phyloP scores from a whole-genome alignment of 1,284 basidiomycete species.

The Tausonia pullulans region DNA sequence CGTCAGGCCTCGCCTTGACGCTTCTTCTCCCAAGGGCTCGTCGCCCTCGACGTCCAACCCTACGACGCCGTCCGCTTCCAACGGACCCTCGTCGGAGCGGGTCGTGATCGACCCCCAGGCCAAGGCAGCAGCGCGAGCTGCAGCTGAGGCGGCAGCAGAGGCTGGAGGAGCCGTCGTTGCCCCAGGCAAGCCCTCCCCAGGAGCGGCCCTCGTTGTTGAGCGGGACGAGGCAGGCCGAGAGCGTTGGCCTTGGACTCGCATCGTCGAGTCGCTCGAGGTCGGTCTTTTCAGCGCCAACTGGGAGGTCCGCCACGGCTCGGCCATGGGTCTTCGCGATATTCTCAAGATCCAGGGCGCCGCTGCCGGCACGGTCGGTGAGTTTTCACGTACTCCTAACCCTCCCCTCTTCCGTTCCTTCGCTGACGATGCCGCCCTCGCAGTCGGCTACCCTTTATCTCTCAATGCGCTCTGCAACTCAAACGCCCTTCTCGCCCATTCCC shows the following conservation, averaged over 20 bases:
- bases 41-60: slow-evolving; percentile 21
- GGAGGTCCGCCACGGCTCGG: slow-evolving; percentile 91
- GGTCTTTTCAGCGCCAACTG: slow-evolving; percentile 76
- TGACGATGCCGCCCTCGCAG: slow-evolving; percentile 29
- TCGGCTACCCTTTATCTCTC: slow-evolving; percentile 41
- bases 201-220: slow-evolving; percentile 6
- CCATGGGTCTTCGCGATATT: slow-evolving; percentile 80
- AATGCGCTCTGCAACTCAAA: slow-evolving; percentile 60
- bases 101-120: slow-evolving; percentile 34
- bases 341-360: slow-evolving; percentile 72
- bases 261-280: slow-evolving; percentile 69
- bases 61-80: slow-evolving; percentile 13
- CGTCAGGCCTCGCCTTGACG: not conserved
- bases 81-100: slow-evolving; percentile 19
- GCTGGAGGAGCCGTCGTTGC: slow-evolving; percentile 19
- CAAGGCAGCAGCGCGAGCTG: slow-evolving; percentile 24
- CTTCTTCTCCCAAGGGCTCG: slow-evolving; percentile 7
- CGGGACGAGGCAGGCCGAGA: slow-evolving; percentile 41
- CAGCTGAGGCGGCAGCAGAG: slow-evolving; percentile 21
- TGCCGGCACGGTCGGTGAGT: slow-evolving; percentile 64
- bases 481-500: slow-evolving; percentile 46
- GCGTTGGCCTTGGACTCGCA: slow-evolving; percentile 77
- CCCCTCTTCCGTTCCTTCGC: not conserved
- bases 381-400: slow-evolving; percentile 10
- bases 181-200: slow-evolving; percentile 3